Evolutionary conservation across 2,329 filamentous ascomycete species (phyloP).

Genomic region (Meredithiella fracta): DNA sequence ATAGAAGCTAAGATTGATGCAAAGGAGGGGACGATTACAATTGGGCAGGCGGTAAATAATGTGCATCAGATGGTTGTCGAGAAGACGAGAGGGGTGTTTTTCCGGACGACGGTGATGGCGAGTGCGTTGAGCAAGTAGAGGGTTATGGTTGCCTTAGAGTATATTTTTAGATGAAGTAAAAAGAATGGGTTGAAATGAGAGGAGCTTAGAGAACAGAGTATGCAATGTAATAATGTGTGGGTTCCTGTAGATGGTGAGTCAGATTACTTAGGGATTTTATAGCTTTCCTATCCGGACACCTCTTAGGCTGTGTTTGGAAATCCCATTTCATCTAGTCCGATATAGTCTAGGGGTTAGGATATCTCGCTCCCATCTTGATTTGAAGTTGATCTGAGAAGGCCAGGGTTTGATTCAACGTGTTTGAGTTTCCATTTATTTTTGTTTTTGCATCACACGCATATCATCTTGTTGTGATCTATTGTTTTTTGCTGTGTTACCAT

Average conservation of each 20-base stretch:
- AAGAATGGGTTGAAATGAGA: too few relatives aligned
- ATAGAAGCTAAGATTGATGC: conserved; percentile 99
- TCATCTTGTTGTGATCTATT: neutral
- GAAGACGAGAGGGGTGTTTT: conserved; percentile 96
- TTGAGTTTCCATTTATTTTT: conserved; percentile 11
- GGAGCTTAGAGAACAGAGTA: too few relatives aligned
- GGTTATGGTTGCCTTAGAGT: neutral
- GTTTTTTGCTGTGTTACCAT: neutral
- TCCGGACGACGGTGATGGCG: conserved; percentile 87
- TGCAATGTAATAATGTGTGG: too few relatives aligned
- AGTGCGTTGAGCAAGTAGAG: conserved; percentile 40
- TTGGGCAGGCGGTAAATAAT: conserved; percentile 98
- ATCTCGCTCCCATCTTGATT: neutral
- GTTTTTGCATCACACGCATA: neutral
- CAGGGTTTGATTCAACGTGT: conserved; percentile 17
- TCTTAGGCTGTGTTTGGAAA: neutral
- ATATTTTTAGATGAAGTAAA: too few relatives aligned
- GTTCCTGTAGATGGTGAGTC: too few relatives aligned
- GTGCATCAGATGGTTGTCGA: conserved; percentile 99
- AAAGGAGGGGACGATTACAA: conserved; percentile 93
- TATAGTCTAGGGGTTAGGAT: conserved; percentile 1
- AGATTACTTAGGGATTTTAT: too few relatives aligned
- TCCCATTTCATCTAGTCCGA: neutral
- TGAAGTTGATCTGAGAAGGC: conserved; percentile 13
- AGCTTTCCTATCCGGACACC: too few relatives aligned